Evolutionary conservation across 106 monocot species (phyloP), one percentile per base, ranked within the genome.

Genomic region (Triglochin maritima): DNA sequence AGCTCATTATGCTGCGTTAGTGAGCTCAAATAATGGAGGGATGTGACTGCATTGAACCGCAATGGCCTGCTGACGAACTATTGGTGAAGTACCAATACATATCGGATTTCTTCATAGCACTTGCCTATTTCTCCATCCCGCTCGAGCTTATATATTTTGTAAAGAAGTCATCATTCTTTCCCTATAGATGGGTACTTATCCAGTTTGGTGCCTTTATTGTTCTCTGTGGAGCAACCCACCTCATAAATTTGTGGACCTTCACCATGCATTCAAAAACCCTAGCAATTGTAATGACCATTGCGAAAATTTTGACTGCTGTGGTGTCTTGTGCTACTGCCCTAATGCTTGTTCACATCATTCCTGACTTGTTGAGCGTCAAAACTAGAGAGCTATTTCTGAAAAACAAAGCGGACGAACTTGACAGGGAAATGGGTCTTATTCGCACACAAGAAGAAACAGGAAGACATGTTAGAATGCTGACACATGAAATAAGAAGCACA

Each of bases 61-160:
- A 80, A 56, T 87, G 79, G 81, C 79, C 81, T 45, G 80, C 81
- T 49, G 85, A 85, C 50, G 89, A 96, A 51, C 82, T 87, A 65
- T 65, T 90, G 46, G 62, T 90, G 51, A 96, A 90, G 67, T 96
- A 90, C 64, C 95, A 96, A 72, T 90, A 90, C 52, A 90, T 96
- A 70, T 96, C 95, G 2, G 90, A 96, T 69, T 90, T 96, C 78
- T 90, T 96, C 56, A 90, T 90, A 41, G 83, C 87, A 0, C 78
- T 96, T 48, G 95, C 95, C 11, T 96, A 96, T 73, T 87, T 96
- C 83, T 90, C 90, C 16, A 90, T 96, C 59, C 90, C 95, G 3
- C 79, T 96, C 4, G 95, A 96, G 83, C 87, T 90, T 65, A 81
- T 88, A 56, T 96, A 96, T 67, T 90, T 96, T 29, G 85, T 90